phyloP scores from a whole-genome alignment of 2,329 filamentous ascomycete species.

The Colletotrichum shisoi region DNA sequence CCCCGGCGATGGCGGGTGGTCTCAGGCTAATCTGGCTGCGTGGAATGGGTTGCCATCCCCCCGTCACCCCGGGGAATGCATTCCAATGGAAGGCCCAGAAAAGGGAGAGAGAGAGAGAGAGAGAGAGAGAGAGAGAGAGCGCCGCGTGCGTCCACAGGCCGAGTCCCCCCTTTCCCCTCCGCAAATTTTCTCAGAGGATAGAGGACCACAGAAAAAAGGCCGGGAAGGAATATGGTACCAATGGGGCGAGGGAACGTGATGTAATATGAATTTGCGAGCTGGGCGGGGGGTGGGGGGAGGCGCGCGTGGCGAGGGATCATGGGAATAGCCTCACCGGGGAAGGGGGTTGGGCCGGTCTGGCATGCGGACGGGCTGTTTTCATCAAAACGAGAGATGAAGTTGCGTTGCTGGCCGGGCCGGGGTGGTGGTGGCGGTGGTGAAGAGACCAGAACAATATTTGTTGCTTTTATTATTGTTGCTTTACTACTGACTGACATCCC shows the following conservation, averaged over 20 bases:
- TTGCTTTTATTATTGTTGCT: too few relatives aligned
- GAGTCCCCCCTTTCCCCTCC: not conserved
- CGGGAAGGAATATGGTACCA: not conserved
- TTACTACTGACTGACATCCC: not conserved
- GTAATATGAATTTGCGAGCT: conserved; percentile 28
- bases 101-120: not conserved
- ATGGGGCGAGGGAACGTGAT: conserved; percentile 30
- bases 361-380: conserved; percentile 2
- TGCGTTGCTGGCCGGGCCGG: conserved; percentile 20
- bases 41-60: conserved; percentile 30
- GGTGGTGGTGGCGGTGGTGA: not conserved
- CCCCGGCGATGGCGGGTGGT: not conserved
- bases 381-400: conserved; percentile 23
- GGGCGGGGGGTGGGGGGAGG: conserved; percentile 21
- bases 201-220: not conserved
- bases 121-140: not conserved
- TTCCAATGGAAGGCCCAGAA: conserved; percentile 33
- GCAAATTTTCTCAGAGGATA: too few relatives aligned
- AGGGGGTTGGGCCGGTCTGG: not conserved
- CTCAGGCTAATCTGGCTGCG: conserved; percentile 33
- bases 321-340: conserved; percentile 32
- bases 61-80: conserved; percentile 29
- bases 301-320: not conserved
- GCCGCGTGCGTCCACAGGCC: too few relatives aligned
- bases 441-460: not conserved